These are phyloP conservation scores for Nelumbo lutea DNA, from an alignment of 164 flowering plant genomes.

Conservation along the genomic window DNA sequence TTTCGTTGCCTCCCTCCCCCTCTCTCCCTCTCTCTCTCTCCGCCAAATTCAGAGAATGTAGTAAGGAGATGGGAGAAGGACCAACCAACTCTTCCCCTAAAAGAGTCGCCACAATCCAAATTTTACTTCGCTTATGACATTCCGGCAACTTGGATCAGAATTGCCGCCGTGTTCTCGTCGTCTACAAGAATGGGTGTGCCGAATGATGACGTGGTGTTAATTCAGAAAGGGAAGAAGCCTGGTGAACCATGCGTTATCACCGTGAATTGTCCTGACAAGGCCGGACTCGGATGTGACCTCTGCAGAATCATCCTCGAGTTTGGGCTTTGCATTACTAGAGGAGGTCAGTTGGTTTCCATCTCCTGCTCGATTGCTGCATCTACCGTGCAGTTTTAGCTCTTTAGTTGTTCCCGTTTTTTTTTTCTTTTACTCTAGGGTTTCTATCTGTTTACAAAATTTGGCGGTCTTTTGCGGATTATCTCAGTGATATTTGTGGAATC, in stretches of 20 bases:
- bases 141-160: not conserved
- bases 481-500: too few relatives aligned
- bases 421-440: not conserved
- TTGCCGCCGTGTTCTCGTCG: not conserved
- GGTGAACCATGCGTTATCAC: conserved; percentile 68
- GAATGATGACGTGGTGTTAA: conserved; percentile 62
- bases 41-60: too few relatives aligned
- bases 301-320: conserved; percentile 70
- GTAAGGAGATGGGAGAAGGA: too few relatives aligned
- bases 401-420: not conserved
- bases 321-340: conserved; percentile 66
- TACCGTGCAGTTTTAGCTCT: too few relatives aligned
- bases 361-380: too few relatives aligned
- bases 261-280: conserved; percentile 77
- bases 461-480: not conserved
- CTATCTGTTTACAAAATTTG: not conserved
- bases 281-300: conserved; percentile 79
- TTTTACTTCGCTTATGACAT: not conserved
- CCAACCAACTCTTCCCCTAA: too few relatives aligned
- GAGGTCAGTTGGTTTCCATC: conserved; percentile 38
- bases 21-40: too few relatives aligned
- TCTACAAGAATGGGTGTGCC: conserved; percentile 32
- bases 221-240: conserved; percentile 40
- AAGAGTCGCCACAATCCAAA: too few relatives aligned
- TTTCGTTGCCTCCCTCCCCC: too few relatives aligned